Conservation (phyloP, 2,329 filamentous ascomycete species). For the Harringtonia aguacate region DNA sequence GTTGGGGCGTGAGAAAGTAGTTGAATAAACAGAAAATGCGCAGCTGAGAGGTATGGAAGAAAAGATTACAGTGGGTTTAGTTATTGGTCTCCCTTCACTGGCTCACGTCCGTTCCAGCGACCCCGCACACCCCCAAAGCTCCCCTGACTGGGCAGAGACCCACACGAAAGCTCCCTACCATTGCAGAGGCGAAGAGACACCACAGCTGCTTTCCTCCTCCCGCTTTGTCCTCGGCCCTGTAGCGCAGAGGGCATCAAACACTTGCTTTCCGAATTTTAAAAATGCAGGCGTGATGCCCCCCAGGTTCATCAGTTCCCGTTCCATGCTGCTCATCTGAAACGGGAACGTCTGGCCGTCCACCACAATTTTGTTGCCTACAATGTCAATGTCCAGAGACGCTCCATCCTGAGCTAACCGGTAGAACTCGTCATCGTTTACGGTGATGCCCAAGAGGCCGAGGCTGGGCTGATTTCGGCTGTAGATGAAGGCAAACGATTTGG, state of each 20-base stretch:
- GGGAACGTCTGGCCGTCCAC: too few relatives aligned
- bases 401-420: conserved; percentile 24
- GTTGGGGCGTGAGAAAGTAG: not conserved
- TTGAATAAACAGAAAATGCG: not conserved
- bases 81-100: too few relatives aligned
- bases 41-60: not conserved
- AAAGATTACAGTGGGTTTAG: not conserved
- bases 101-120: not conserved
- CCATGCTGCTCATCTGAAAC: too few relatives aligned
- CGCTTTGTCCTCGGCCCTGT: not conserved
- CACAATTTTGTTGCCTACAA: conserved; percentile 10
- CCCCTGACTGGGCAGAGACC: not conserved
- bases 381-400: conserved; percentile 17
- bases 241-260: not conserved
- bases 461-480: conserved; percentile 33
- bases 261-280: not conserved
- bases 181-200: not conserved
- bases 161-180: not conserved
- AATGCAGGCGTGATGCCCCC: too few relatives aligned
- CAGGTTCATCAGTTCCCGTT: too few relatives aligned
- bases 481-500: conserved; percentile 33
- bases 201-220: not conserved
- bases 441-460: conserved; percentile 31
- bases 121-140: not conserved
- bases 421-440: conserved; percentile 25